These are phyloP conservation scores for Podaxis mareebaensis DNA, from an alignment of 768 basidiomycete species.

Conservation along the genomic window DNA sequence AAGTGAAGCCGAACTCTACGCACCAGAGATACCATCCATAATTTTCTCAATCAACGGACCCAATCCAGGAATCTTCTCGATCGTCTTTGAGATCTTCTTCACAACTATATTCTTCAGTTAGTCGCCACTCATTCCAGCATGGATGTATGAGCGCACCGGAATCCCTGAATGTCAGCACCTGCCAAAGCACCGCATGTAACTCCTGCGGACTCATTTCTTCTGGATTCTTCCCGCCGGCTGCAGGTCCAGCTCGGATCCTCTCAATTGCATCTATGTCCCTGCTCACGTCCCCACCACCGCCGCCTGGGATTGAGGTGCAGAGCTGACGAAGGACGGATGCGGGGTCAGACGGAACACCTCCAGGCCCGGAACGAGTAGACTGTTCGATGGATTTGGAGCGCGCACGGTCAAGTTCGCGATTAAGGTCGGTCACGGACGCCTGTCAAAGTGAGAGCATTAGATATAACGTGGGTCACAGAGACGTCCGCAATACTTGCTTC, in stretches of 20 bases:
- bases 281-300: conserved; percentile 59
- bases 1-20: conserved; percentile 17
- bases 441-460: conserved; percentile 28
- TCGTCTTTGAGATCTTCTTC: conserved; percentile 78
- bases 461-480: not conserved
- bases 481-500: conserved; percentile 22
- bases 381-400: conserved; percentile 46
- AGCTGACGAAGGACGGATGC: conserved; percentile 58
- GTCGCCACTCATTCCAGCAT: not conserved
- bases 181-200: conserved; percentile 80
- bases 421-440: conserved; percentile 87
- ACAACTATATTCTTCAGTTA: conserved; percentile 39
- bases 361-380: conserved; percentile 31
- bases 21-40: conserved; percentile 68
- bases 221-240: conserved; percentile 67
- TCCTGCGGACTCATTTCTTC: conserved; percentile 90
- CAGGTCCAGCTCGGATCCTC: conserved; percentile 59
- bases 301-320: conserved; percentile 63
- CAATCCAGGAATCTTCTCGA: conserved; percentile 87
- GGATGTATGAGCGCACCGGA: conserved; percentile 43
- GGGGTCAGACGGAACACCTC: conserved; percentile 34
- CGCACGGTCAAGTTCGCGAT: conserved; percentile 73
- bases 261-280: conserved; percentile 77
- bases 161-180: conserved; percentile 84
- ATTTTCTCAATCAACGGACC: conserved; percentile 75